Percentiles rank a stretch among this genome's conserved stretches.
Evolutionary conservation across 495 filamentous ascomycete genomes (phyloP).

Genomic region (Cryomyces antarcticus): DNA sequence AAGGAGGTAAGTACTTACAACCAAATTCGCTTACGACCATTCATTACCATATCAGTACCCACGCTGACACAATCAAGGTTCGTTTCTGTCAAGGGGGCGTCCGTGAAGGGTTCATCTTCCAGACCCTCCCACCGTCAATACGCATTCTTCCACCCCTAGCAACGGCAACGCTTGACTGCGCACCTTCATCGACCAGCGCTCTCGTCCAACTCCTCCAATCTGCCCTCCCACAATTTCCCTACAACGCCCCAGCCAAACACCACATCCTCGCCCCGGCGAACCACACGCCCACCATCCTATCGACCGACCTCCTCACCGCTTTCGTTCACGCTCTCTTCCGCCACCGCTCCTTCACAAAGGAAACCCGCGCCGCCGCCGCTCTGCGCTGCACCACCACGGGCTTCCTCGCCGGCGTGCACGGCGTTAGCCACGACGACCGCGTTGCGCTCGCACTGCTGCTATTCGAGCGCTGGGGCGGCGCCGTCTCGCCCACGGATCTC

Average conservation of each 20-base stretch:
- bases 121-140: conserved; percentile 34
- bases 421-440: conserved; percentile 50
- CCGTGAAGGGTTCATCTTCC: conserved; percentile 60
- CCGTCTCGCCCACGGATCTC: conserved; percentile 33
- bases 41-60: too few relatives aligned
- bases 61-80: too few relatives aligned
- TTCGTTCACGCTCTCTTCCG: conserved; percentile 31
- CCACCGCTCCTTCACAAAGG: conserved; percentile 29
- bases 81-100: conserved; percentile 77
- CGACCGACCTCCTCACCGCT: conserved; percentile 26
- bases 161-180: conserved; percentile 33
- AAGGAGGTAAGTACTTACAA: conserved; percentile 26
- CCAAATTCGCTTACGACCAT: too few relatives aligned
- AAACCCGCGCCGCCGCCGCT: conserved; percentile 38
- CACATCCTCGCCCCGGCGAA: conserved; percentile 8
- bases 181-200: conserved; percentile 20
- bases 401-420: conserved; percentile 41
- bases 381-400: conserved; percentile 54
- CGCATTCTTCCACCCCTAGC: conserved; percentile 45
- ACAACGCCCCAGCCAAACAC: conserved; percentile 7
- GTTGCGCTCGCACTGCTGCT: conserved; percentile 52
- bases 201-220: conserved; percentile 24
- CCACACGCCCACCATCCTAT: conserved; percentile 5
- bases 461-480: conserved; percentile 56
- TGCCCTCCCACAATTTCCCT: conserved; percentile 16